Evolutionary conservation across 73 alveolate genomes (phyloP).

Genomic region (Uronychia setigera): DNA sequence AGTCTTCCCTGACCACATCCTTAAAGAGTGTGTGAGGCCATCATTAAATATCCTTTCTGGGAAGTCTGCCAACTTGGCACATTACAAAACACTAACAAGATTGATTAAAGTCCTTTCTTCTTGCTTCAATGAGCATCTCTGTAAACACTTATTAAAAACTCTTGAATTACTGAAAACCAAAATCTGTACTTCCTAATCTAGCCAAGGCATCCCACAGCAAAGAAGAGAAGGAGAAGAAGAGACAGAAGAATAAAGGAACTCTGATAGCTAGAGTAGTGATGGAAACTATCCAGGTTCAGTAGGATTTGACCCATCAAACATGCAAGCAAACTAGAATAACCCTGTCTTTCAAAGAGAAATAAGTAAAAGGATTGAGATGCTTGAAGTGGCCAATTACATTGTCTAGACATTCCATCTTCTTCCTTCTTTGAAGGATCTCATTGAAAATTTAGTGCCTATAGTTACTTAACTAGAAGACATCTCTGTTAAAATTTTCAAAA

Average conservation of each 20-base stretch:
- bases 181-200: not conserved
- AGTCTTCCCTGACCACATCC: conserved; percentile 51
- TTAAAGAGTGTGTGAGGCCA: conserved; percentile 65
- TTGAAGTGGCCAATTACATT: conserved; percentile 38
- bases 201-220: not conserved
- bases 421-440: conserved; percentile 28
- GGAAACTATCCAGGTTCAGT: not conserved
- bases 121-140: conserved; percentile 57
- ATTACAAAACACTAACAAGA: conserved; percentile 23
- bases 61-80: conserved; percentile 24
- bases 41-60: conserved; percentile 29
- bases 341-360: not conserved
- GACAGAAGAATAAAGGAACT: not conserved
- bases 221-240: not conserved
- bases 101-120: conserved; percentile 40
- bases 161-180: conserved; percentile 9
- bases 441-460: conserved; percentile 13
- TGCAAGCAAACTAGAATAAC: not conserved
- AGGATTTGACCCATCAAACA: not conserved
- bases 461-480: conserved; percentile 2
- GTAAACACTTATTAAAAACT: conserved; percentile 42
- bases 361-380: not conserved
- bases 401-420: conserved; percentile 29
- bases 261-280: not conserved
- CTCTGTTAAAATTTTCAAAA: not conserved